Base-by-base conservation (phyloP, 805 yeast genomes). In the Jamesozyma rosinii region DNA sequence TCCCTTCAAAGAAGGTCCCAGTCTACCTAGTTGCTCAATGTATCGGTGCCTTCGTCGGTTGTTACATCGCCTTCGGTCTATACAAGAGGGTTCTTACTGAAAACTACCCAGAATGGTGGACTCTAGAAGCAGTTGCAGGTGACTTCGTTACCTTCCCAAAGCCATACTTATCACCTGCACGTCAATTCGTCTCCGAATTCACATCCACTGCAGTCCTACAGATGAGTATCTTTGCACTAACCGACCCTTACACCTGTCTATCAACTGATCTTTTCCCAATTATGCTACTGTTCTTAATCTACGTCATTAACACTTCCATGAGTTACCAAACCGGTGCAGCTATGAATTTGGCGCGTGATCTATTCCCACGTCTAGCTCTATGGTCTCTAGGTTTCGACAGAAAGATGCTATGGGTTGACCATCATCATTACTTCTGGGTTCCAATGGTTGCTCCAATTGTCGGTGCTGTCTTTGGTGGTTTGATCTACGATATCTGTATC, bases 271-370 rank as follows among this genome's bases (percentile, higher is more conserved):
- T 70, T 48, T 72, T 70, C 58, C 77, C 79, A 31, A 51, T 74
- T 43, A 67, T 71, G 53, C 55, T 75, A 29, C 70, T 70, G 46
- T 50, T 75, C 38, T 56, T 72, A 47, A 67, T 75, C 40, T 66
- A 58, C 44, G 67, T 67, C 38, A 52, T 74, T 37, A 77, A 76
- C 53, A 63, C 72, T n/a, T 57, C 74, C 10, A 63, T 69, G 48
- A 75, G 77, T 38, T 71, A 64, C 55, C 71, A 71, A 53, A 74
- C 79, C n/a, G 77, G 77, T 17, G 71, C 71, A 50, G 79, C 78
- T 34, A 58, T 75, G 52, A 75, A 75, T 58, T 59, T 69, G 44
- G 78, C 78, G 27, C 70, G 80, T 60, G 80, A 75, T 58, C 63
- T 74, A 40, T 76, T 73, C 18, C 79, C 80, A 44, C 61, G 80